Evolutionary conservation across 768 basidiomycete genomes (phyloP).

Genomic region (Leccinum boreale): DNA sequence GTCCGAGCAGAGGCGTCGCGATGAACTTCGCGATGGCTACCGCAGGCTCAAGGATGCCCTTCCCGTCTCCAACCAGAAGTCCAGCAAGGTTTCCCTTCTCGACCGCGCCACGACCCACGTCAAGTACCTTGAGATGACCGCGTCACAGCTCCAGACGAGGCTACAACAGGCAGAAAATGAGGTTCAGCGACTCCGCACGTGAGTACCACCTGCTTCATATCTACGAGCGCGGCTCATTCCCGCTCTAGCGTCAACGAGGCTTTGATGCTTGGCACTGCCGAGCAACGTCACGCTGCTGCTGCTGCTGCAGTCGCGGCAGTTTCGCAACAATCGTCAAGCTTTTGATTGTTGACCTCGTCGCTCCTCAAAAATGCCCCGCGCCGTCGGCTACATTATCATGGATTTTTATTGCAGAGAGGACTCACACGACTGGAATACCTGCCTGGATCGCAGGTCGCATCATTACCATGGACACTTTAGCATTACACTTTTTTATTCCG

Average conservation of each 20-base stretch:
- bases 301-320: conserved; percentile 56
- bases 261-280: conserved; percentile 81
- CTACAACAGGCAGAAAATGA: conserved; percentile 78
- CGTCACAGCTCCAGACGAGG: conserved; percentile 69
- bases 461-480: conserved; percentile 43
- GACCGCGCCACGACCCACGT: conserved; percentile 88
- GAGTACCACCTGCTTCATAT: conserved; percentile 14
- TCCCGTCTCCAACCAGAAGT: conserved; percentile 88
- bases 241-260: conserved; percentile 72
- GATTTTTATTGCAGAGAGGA: conserved; percentile 37
- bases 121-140: conserved; percentile 80
- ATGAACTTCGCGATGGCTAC: conserved; percentile 92
- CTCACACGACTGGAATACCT: conserved; percentile 45
- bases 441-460: conserved; percentile 61
- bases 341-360: conserved; percentile 40
- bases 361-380: conserved; percentile 22
- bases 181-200: conserved; percentile 73
- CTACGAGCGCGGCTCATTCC: background rate
- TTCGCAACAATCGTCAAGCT: conserved; percentile 38
- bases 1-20: conserved; percentile 87
- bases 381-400: conserved; percentile 38
- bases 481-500: conserved; percentile 37
- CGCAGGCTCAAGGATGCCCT: conserved; percentile 86
- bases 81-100: conserved; percentile 86
- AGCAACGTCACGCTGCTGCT: conserved; percentile 61